phyloP scores from a whole-genome alignment of 2,329 filamentous ascomycete genomes.

The Lasiodiplodia theobromae region DNA sequence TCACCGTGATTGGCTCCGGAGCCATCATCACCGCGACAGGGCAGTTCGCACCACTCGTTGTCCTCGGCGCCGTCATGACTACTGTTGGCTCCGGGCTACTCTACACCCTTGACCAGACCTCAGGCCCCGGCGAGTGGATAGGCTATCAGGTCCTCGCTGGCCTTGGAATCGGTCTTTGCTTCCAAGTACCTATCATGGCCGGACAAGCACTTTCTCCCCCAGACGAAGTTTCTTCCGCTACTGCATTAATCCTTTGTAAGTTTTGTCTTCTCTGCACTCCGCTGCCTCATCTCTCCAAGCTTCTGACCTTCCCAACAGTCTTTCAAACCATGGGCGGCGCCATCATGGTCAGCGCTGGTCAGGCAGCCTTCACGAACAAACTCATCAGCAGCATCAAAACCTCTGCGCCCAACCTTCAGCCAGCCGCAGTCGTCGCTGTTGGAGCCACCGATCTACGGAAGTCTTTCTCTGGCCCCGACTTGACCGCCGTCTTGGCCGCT shows the following conservation, averaged over 20 bases:
- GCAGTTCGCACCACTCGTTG: constrained; percentile 53
- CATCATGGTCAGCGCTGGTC: constrained; percentile 68
- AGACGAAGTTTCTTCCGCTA: constrained; percentile 28
- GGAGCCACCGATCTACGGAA: constrained; percentile 50
- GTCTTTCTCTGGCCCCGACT: neutral
- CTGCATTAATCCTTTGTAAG: constrained; percentile 52
- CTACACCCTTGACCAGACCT: constrained; percentile 34
- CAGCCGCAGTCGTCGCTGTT: constrained; percentile 46
- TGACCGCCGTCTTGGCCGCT: constrained; percentile 34
- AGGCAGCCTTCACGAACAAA: constrained; percentile 73
- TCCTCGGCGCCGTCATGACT: constrained; percentile 41
- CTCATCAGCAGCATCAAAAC: constrained; percentile 61
- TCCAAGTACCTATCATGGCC: constrained; percentile 34
- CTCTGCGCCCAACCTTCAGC: constrained; percentile 49
- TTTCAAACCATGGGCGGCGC: constrained; percentile 72
- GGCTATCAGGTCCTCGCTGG: constrained; percentile 40
- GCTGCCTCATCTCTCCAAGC: too few species aligned
- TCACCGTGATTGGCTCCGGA: constrained; percentile 39
- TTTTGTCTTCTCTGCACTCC: neutral
- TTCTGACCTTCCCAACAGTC: constrained; percentile 42
- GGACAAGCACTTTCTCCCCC: constrained; percentile 26
- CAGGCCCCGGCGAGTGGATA: constrained; percentile 37
- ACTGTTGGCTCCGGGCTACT: constrained; percentile 41
- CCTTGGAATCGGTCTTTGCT: constrained; percentile 34
- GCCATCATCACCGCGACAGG: constrained; percentile 43